These are phyloP conservation scores for Phytopythium montanum DNA, from an alignment of 352 stramenopile species.

Conservation along the genomic window DNA sequence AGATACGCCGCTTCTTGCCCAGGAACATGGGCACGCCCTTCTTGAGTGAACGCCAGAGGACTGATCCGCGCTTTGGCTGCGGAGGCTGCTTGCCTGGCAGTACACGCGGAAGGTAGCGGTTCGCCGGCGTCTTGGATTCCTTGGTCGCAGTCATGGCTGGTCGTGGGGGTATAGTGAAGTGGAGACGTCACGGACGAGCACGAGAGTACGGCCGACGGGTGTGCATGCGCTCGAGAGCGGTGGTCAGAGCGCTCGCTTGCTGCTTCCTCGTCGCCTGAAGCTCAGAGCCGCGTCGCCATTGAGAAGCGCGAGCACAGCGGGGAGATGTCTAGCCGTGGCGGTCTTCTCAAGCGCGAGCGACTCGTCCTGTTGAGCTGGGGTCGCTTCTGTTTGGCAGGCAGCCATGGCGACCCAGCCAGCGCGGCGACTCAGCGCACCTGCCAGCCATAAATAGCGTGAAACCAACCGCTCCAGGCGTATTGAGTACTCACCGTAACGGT, in stretches of 20 bases:
- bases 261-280: background rate
- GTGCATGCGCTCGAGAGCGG: background rate
- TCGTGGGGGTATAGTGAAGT: background rate
- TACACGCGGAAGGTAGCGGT: background rate
- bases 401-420: background rate
- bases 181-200: background rate
- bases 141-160: background rate
- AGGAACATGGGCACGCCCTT: constrained; percentile 56
- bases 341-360: background rate
- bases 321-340: background rate
- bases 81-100: background rate
- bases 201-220: background rate
- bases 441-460: background rate
- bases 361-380: background rate
- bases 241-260: background rate
- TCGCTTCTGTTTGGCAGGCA: background rate
- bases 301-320: background rate
- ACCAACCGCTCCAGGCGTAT: background rate
- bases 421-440: background rate
- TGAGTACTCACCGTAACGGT: background rate
- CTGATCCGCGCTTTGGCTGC: constrained; percentile 27
- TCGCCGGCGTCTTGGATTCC: background rate
- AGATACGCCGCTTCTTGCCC: constrained; percentile 28
- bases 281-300: background rate
- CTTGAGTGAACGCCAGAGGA: constrained; percentile 47